These are phyloP conservation scores for Kazachstania sp. DNA, from an alignment of 1,139 yeast species.

Conservation along the genomic window DNA sequence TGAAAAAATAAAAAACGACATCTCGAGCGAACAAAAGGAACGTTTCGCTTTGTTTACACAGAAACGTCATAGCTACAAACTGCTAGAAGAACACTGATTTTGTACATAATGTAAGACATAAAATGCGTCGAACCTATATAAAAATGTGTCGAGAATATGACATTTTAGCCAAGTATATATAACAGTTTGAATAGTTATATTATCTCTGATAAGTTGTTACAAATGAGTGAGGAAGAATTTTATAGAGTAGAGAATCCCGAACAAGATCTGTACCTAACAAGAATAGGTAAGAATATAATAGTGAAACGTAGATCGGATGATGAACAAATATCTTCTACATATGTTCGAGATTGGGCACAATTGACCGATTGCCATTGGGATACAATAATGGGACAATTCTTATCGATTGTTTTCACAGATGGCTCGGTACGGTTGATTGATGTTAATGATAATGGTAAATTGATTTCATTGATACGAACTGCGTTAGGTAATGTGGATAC, in stretches of 20 bases:
- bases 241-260: constrained; percentile 10
- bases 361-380: constrained; percentile 23
- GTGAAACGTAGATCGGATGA: constrained; percentile 15
- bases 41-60: no score
- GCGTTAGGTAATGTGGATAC: neutral
- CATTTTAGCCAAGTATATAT: no score
- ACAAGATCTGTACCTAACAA: constrained; percentile 9
- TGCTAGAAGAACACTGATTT: no score
- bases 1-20: no score
- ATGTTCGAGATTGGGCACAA: constrained; percentile 16
- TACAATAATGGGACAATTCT: constrained; percentile 14
- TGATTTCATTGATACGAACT: constrained; percentile 18
- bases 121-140: no score
- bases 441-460: constrained; percentile 19
- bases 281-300: constrained; percentile 11
- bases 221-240: neutral
- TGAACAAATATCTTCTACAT: constrained; percentile 15
- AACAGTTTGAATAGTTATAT: no score
- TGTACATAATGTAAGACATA: no score
- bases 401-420: constrained; percentile 20
- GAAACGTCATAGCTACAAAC: neutral
- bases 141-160: no score
- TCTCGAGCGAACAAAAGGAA: no score
- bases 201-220: neutral
- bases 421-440: constrained; percentile 24